Evolutionary conservation across 2,329 filamentous ascomycete genomes (phyloP).

Genomic region (Claviceps lovelessii): DNA sequence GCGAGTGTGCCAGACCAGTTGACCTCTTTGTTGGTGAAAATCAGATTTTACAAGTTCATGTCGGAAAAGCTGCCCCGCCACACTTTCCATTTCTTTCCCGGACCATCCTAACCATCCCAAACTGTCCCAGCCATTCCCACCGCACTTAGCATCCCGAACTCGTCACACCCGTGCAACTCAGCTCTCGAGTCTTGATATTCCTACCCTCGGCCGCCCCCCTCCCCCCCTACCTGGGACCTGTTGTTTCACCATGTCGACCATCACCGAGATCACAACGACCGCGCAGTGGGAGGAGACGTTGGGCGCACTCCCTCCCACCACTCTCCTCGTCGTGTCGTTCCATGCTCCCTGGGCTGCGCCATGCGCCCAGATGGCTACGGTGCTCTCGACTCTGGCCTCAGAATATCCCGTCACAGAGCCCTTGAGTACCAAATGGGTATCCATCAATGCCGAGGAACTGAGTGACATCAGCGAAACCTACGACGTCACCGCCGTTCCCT

Average conservation of each 20-base stretch:
- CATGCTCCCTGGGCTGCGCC: constrained; percentile 94
- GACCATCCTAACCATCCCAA: not conserved
- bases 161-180: not conserved
- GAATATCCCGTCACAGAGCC: constrained; percentile 63
- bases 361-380: constrained; percentile 82
- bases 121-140: constrained; percentile 1
- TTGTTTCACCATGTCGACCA: constrained; percentile 48
- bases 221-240: not conserved
- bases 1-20: not conserved
- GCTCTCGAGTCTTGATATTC: not conserved
- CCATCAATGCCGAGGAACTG: constrained; percentile 87
- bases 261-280: constrained; percentile 63
- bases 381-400: constrained; percentile 71
- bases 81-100: constrained; percentile 3
- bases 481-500: constrained; percentile 88
- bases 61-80: constrained; percentile 8
- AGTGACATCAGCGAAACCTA: constrained; percentile 84
- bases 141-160: not conserved
- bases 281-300: constrained; percentile 58
- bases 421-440: constrained; percentile 63
- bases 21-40: not conserved
- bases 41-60: no score
- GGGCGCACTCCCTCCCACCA: constrained; percentile 48
- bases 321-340: constrained; percentile 80
- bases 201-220: not conserved